phyloP scores from a whole-genome alignment of 192 early-diverging fungal species.

The Backusella circina region DNA sequence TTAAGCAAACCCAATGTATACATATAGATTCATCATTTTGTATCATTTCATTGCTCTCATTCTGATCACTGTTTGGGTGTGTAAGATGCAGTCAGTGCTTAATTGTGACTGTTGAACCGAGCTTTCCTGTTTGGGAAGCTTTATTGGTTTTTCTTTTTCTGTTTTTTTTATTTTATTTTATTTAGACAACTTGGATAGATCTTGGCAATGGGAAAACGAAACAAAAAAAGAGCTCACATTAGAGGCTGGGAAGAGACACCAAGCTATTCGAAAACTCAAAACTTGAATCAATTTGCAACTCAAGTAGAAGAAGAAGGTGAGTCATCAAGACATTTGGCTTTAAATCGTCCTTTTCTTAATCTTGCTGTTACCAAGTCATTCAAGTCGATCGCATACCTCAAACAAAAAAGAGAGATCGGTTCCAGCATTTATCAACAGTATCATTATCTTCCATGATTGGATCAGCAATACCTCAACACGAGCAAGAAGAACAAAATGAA shows the following conservation, averaged over 20 bases:
- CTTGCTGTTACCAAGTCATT: background rate
- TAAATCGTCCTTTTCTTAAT: background rate
- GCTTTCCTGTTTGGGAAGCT: background rate
- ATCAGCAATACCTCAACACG: background rate
- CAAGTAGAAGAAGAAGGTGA: constrained; percentile 8
- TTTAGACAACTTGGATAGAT: background rate
- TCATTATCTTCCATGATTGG: background rate
- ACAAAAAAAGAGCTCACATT: background rate
- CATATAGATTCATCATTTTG: too few species aligned
- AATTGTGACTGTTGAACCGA: too few species aligned
- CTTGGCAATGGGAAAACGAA: background rate
- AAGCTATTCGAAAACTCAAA: background rate
- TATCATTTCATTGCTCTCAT: too few species aligned
- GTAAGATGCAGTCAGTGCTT: too few species aligned
- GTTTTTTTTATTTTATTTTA: background rate
- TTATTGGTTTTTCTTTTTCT: background rate
- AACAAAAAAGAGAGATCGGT: background rate
- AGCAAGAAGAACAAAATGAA: too few species aligned
- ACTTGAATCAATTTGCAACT: background rate
- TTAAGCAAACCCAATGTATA: too few species aligned
- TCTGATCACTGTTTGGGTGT: too few species aligned
- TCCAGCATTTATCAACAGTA: background rate
- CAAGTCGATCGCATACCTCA: background rate
- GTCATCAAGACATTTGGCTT: background rate
- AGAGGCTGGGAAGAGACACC: background rate